A percentile compares a stretch with the other conserved stretches of the same genome.
phyloP scores from a whole-genome alignment of 805 yeast species.

The Ogataea wickerhamii region DNA sequence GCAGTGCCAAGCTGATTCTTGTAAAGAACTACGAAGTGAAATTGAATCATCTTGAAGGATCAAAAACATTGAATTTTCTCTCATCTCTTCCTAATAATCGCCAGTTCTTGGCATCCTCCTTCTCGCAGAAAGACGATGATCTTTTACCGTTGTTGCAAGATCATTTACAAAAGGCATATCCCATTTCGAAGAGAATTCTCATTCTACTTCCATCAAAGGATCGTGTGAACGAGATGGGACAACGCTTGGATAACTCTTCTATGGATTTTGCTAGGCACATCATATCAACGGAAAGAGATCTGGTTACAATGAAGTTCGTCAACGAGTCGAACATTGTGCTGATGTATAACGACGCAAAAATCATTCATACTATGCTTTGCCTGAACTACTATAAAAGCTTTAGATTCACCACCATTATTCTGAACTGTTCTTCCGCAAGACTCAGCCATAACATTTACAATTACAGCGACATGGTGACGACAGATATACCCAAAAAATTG shows the following conservation, averaged over 20 bases:
- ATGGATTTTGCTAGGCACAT: slow-evolving; percentile 3
- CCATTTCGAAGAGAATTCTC: slow-evolving; percentile 4
- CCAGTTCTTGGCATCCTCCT: slow-evolving; percentile 6
- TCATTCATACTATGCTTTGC: slow-evolving; percentile 8
- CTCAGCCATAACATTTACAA: slow-evolving; percentile 1
- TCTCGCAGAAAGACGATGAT: slow-evolving; percentile 4
- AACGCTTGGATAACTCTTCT: slow-evolving; percentile 4
- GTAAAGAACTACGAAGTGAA: slow-evolving; percentile 8
- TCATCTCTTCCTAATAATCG: slow-evolving; percentile 1
- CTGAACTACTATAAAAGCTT: slow-evolving; percentile 8
- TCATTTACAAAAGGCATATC: not conserved
- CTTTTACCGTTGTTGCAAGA: not conserved
- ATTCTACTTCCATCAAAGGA: slow-evolving; percentile 13
- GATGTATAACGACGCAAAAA: slow-evolving; percentile 8
- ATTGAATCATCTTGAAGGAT: not conserved
- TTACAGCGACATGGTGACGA: slow-evolving; percentile 3
- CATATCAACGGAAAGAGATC: slow-evolving; percentile 7
- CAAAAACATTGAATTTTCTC: slow-evolving; percentile 4
- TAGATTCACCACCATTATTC: slow-evolving; percentile 10
- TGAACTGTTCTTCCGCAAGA: slow-evolving; percentile 5
- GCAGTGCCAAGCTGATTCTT: slow-evolving; percentile 6
- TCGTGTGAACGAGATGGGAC: slow-evolving; percentile 5
- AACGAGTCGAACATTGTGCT: slow-evolving; percentile 12
- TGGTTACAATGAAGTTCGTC: slow-evolving; percentile 7
- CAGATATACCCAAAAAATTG: slow-evolving; percentile 1